Percentiles rank a stretch among this genome's conserved stretches.
phyloP scores from a whole-genome alignment of 345 rosid species.

The Psidium friedrichsthalianum region DNA sequence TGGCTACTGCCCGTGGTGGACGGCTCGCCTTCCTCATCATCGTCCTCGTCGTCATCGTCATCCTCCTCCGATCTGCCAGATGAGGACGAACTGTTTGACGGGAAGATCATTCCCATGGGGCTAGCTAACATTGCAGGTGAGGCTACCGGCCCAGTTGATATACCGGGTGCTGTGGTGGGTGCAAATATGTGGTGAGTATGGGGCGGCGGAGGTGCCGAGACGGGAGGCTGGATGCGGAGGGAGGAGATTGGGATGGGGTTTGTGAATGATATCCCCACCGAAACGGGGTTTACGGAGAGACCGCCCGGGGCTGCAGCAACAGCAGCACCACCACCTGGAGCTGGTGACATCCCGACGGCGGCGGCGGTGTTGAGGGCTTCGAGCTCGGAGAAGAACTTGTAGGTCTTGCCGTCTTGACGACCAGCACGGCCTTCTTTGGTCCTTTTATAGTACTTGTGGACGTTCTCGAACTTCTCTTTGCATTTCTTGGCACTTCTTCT shows the following conservation, averaged over 20 bases:
- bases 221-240: slow-evolving; percentile 1
- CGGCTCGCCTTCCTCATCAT: slow-evolving; percentile 23
- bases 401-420: slow-evolving; percentile 77
- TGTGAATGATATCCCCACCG: neutral
- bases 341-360: slow-evolving; percentile 10
- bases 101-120: slow-evolving; percentile 36
- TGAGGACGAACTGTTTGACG: slow-evolving; percentile 53
- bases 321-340: neutral
- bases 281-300: neutral
- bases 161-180: neutral
- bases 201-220: neutral
- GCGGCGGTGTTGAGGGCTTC: slow-evolving; percentile 52
- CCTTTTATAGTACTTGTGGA: slow-evolving; percentile 83
- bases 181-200: neutral
- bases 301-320: neutral
- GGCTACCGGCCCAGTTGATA: neutral
- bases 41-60: slow-evolving; percentile 31
- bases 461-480: slow-evolving; percentile 93
- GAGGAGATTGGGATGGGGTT: slow-evolving; percentile 7
- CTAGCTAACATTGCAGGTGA: neutral
- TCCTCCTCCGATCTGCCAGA: slow-evolving; percentile 47
- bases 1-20: slow-evolving; percentile 31
- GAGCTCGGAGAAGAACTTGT: slow-evolving; percentile 72
- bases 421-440: slow-evolving; percentile 81
- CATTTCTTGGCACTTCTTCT: slow-evolving; percentile 79